Percentiles rank a stretch among this genome's conserved stretches.
These are phyloP conservation scores for Camellia oleifera DNA, from an alignment of 179 eudicot genomes.

Conservation along the genomic window DNA sequence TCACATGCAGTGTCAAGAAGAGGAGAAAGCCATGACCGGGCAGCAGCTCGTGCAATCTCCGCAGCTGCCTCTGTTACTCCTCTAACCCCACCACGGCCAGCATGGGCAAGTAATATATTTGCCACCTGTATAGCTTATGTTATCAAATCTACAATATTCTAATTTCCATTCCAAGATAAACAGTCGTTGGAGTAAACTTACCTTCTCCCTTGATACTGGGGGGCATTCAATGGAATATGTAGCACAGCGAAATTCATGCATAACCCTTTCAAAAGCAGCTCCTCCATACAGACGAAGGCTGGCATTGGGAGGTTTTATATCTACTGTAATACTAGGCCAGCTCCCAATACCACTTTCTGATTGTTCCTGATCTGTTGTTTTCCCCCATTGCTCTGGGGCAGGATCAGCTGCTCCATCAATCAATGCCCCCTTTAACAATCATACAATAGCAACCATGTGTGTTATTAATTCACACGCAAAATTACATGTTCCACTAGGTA, in stretches of 20 bases:
- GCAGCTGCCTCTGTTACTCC: slow-evolving; percentile 95
- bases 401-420: slow-evolving; percentile 99
- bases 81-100: slow-evolving; percentile 89
- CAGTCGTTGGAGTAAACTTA: slow-evolving; percentile 17
- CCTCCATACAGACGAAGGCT: slow-evolving; percentile 92
- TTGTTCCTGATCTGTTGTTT: slow-evolving; percentile 86
- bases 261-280: slow-evolving; percentile 94
- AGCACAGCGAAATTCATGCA: slow-evolving; percentile 98
- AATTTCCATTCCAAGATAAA: background rate
- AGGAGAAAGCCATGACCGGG: slow-evolving; percentile 91
- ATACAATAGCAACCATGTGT: slow-evolving; percentile 9
- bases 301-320: slow-evolving; percentile 82
- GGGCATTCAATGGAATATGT: slow-evolving; percentile 96
- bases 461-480: background rate
- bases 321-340: slow-evolving; percentile 87
- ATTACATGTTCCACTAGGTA: background rate
- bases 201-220: slow-evolving; percentile 93
- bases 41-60: slow-evolving; percentile 98
- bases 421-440: slow-evolving; percentile 63
- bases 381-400: slow-evolving; percentile 97
- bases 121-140: slow-evolving; percentile 63
- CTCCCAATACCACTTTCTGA: slow-evolving; percentile 88
- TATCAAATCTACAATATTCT: background rate
- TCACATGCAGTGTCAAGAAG: slow-evolving; percentile 96
- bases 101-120: slow-evolving; percentile 96